Base-by-base conservation (phyloP, 2,329 filamentous ascomycete species). In the Fusarium caatingaense region DNA sequence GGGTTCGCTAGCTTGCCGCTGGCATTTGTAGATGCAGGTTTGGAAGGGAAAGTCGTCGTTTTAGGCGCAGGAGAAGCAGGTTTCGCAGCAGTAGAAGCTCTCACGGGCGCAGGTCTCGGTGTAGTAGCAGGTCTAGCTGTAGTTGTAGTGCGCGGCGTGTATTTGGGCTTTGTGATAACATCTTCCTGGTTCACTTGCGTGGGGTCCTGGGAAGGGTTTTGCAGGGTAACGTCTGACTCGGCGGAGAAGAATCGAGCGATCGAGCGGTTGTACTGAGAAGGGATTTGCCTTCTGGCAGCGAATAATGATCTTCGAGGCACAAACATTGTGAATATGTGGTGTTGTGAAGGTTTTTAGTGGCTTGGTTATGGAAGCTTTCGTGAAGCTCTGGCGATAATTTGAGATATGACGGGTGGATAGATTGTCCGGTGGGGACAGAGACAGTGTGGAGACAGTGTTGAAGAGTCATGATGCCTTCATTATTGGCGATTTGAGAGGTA, bases 301-400 rank as follows among this genome's bases (percentile, higher is more conserved):
- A 61, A 68, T 55, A 76, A 58, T 53, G 64, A 48, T 60, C 74
- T 64, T 16, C 74, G 74, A 30, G 74, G 63, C 58, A 71, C 51
- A 44, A 78, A 69, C 78, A 80, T 80, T 58, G 62, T 49, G 53
- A n/a, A 13, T 47, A 11, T 41, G 23, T 40, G 37, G 37, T 23
- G 42, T 46, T 20, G 37, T 41, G 58, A 25, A 37, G 28, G 20
- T 27, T 42, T 41, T 27, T 18, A n/a, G 20, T 40, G 55, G 45
- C 45, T 67, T 20, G 44, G 21, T 8, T 0, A 21, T 20, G 8
- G 18, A 20, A 49, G 28, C 28, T 34, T 23, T 30, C 20, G 7
- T 30, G 55, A 64, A 48, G 48, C 30, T 41, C 32, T 40, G 20
- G 48, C 44, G 63, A 62, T 63, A 57, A 60, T 71, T 70, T 71